A percentile compares a stretch with the other conserved stretches of the same genome.
Conservation (phyloP, 345 rosid species). For the Heritiera littoralis region DNA sequence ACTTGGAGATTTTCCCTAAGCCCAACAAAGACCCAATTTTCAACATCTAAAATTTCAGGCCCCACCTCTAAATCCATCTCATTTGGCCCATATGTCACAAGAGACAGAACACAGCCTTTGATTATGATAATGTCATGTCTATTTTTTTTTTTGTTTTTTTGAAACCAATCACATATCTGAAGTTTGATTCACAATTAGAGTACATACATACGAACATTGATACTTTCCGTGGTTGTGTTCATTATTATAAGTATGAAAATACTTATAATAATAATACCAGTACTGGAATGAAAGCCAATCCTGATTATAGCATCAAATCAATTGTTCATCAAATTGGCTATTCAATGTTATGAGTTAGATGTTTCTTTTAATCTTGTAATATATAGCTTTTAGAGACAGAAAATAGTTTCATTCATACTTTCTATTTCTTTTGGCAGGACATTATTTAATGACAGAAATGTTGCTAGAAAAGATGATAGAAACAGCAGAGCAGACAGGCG, state of each 20-base stretch:
- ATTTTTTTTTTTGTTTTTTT: too few species aligned
- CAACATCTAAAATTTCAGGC: neutral
- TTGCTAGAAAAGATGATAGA: constrained; percentile 77
- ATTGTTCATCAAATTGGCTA: neutral
- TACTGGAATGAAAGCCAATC: neutral
- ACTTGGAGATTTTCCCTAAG: too few species aligned
- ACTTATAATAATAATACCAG: too few species aligned
- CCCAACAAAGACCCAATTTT: neutral
- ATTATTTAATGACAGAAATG: constrained; percentile 79
- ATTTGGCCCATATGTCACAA: neutral
- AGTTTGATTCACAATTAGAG: too few species aligned
- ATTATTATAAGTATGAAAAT: too few species aligned
- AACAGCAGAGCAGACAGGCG: constrained; percentile 65
- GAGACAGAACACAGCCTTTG: too few species aligned
- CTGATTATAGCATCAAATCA: neutral
- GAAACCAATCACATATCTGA: too few species aligned
- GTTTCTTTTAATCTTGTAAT: neutral
- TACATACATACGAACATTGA: too few species aligned
- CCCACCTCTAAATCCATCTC: neutral
- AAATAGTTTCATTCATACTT: neutral
- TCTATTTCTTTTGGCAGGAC: constrained; percentile 53
- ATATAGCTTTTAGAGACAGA: neutral
- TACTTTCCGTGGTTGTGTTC: too few species aligned
- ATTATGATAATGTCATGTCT: too few species aligned
- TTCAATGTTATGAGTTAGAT: neutral